Evolutionary conservation across 495 filamentous ascomycete genomes (phyloP), one percentile per base, ranked within the genome.

Genomic region (Rhypophila decipiens): DNA sequence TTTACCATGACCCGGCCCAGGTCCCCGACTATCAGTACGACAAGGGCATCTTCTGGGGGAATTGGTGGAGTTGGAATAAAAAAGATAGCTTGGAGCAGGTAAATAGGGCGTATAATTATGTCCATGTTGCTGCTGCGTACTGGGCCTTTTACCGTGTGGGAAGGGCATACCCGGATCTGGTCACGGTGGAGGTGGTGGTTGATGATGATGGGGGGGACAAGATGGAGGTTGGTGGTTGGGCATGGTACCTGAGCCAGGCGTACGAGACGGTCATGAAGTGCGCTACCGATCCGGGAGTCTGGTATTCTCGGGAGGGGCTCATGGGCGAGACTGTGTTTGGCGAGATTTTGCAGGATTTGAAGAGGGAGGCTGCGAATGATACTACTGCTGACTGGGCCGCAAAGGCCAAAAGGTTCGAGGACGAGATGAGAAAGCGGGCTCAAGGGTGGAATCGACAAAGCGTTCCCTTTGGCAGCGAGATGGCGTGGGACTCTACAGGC

Each of bases 401-500:
- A 13, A 7, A 31, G 27, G 27, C 27, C 7, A 31, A 7, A 7
- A 13, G 7, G 27, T 31, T 31, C 13, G 27, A 31, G 27, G 13
- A 13, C 27, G 27, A 7, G 7, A 31, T 31, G 27, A 7, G 27
- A 21, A 60, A 61, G 15, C 64, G 75, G 2, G 70, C 70, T 4
- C 39, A 63, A 3, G 50, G 52, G 17, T 79, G 76, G 74, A 50
- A 65, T 38, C 50, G 55, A 0, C 52, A 70, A 41, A 55, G 55
- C 20, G 69, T 69, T 2, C 76, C 76, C 0, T 79, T 68, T 46
- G 75, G 74, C n/a, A 76, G 73, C 46, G 76, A 78, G 53, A 69
- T 70, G 68, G 69, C 73, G 0, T 79, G 75, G 75, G 75, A 78
- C 47, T 75, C 66, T 3, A 79, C 75, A 0, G 75, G 72, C 0